Evolutionary conservation across 805 yeast genomes (phyloP), one percentile per base, ranked within the genome.

Genomic region (Limtongozyma cylindracea): DNA sequence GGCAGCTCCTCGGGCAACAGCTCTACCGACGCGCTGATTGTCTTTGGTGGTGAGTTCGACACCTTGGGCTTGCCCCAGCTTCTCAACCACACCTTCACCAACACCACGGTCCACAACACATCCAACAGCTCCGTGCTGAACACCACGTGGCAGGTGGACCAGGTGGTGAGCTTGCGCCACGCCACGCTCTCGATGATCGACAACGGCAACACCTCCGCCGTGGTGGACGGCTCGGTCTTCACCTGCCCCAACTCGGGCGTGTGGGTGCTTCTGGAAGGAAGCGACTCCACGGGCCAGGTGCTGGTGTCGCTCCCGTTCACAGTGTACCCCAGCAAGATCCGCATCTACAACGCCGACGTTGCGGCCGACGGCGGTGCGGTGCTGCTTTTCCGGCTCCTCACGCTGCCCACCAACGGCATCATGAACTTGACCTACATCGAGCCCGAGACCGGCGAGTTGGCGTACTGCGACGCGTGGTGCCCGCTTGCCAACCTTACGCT

Each of bases 351-450:
- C 29, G 63, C 84, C 0, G 38, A 38, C 5, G 37, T 44, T 6
- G 45, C 49, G 7, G 50, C 47, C 17, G 52, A 56, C 23, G 63
- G 68, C 9, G n/a, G n/a, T n/a, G n/a, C n/a, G n/a, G 56, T 66
- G 5, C 53, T 67, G 21, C 27, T 56, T 6, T 88, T 82, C 39
- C 57, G 94, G 34, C 48, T 88, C 5, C 47, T 71, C 18, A 67
- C 93, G 0, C 45, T 57, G 24, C 95, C 95, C 1, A 56, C 80
- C 8, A 59, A 68, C 31, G 77, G 95, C 30, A 84, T 84, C 28
- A 74, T 88, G 93, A 88, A 88, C 39, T 41, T 88, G 30, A 65
- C 91, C 0, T 88, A 80, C 35, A 48, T 73, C 12, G 84, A 84
- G 37, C 91, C 92, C 3, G 27, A 37, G 1, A 56, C 77, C 2